A percentile compares a stretch with the other conserved stretches of the same genome.
These are phyloP conservation scores for Aspergillus taichungensis DNA, from an alignment of 495 filamentous ascomycete species.

Conservation along the genomic window DNA sequence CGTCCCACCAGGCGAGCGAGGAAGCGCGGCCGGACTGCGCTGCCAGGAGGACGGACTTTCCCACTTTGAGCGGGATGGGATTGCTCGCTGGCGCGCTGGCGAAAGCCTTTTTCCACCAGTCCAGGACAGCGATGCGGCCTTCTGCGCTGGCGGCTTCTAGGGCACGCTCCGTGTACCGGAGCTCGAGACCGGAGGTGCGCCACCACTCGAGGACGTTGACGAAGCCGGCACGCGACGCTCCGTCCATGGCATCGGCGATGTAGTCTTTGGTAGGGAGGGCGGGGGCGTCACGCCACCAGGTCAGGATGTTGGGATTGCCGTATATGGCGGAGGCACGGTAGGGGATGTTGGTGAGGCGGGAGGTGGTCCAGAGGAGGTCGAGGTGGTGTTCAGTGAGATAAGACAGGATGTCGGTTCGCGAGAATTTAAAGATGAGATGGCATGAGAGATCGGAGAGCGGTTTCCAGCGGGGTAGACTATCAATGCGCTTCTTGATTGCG, in stretches of 20 bases:
- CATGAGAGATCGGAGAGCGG: conserved; percentile 73
- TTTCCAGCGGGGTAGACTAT: conserved; percentile 55
- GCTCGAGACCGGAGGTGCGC: conserved; percentile 66
- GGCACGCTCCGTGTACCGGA: conserved; percentile 77
- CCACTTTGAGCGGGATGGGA: conserved; percentile 58
- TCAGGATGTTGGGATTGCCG: conserved; percentile 72
- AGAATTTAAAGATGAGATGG: conserved; percentile 86
- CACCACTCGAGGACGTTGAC: conserved; percentile 87
- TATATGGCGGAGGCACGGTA: conserved; percentile 81
- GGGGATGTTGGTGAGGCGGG: conserved; percentile 71
- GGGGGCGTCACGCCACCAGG: conserved; percentile 78
- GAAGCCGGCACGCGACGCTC: conserved; percentile 74
- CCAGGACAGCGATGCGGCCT: conserved; percentile 72
- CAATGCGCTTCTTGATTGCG: conserved; percentile 58
- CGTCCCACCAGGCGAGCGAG: conserved; percentile 75
- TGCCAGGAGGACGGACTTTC: conserved; percentile 69
- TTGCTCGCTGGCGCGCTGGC: conserved; percentile 15
- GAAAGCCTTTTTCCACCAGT: conserved; percentile 78
- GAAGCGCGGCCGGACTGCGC: conserved; percentile 66
- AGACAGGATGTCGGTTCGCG: conserved; percentile 63
- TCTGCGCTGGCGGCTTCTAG: conserved; percentile 78
- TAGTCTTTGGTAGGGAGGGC: conserved; percentile 74
- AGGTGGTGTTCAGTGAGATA: conserved; percentile 72
- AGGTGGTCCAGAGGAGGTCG: conserved; percentile 73
- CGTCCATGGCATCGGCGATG: conserved; percentile 71